Percentiles rank a stretch among this genome's conserved stretches.
Evolutionary conservation across 1,284 basidiomycete species (phyloP).

Genomic region (Moniliophthora roreri): DNA sequence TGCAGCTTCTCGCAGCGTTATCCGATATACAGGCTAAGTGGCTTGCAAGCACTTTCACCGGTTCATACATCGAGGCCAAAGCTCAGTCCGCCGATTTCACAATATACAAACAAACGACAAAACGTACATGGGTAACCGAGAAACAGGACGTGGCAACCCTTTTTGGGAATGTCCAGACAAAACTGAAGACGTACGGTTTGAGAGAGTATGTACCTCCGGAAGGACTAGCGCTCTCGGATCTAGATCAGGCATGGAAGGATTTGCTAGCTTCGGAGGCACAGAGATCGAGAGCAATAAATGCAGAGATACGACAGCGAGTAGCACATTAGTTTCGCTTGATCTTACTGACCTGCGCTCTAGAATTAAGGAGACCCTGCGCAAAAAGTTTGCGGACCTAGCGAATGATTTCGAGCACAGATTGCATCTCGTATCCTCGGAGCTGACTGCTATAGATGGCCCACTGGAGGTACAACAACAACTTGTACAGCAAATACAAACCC

Average conservation of each 20-base stretch:
- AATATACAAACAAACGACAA: constrained; percentile 83
- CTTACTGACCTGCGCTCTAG: constrained; percentile 36
- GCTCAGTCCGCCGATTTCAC: constrained; percentile 74
- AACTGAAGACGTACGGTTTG: constrained; percentile 88
- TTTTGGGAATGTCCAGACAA: constrained; percentile 93
- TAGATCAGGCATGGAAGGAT: constrained; percentile 79
- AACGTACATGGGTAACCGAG: constrained; percentile 88
- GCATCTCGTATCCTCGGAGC: constrained; percentile 70
- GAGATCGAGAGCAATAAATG: constrained; percentile 85
- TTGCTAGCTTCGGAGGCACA: constrained; percentile 77
- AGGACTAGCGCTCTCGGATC: constrained; percentile 70
- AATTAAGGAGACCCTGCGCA: constrained; percentile 87
- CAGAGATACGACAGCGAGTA: constrained; percentile 84
- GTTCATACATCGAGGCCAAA: constrained; percentile 83
- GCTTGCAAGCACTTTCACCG: constrained; percentile 60
- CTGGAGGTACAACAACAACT: constrained; percentile 72
- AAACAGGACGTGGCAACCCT: constrained; percentile 87
- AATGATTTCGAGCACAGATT: constrained; percentile 82
- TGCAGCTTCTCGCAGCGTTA: constrained; percentile 68
- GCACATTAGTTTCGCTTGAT: background rate
- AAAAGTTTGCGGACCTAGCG: constrained; percentile 81
- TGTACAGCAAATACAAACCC: constrained; percentile 58
- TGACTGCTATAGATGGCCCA: constrained; percentile 77
- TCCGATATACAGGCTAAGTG: constrained; percentile 64
- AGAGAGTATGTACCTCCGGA: constrained; percentile 80